phyloP scores from a whole-genome alignment of 768 basidiomycete genomes.

The Pisolithus tinctorius region DNA sequence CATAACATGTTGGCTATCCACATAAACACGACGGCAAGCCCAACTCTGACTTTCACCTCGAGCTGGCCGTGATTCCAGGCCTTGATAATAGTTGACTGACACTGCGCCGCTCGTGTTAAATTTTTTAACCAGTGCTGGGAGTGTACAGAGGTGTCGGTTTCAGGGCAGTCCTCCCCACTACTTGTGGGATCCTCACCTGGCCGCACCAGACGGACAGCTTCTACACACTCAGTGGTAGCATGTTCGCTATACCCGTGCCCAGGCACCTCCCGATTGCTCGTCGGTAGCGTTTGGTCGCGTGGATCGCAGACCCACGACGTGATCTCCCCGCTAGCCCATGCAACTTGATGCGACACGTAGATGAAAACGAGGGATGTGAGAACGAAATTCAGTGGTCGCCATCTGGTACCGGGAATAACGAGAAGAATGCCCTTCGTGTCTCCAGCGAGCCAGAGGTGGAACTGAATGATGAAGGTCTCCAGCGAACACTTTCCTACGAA shows the following conservation, averaged over 20 bases:
- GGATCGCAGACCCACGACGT: constrained; percentile 52
- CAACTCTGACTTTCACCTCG: constrained; percentile 38
- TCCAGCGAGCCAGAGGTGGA: constrained; percentile 79
- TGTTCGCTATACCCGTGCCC: not conserved
- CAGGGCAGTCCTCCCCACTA: constrained; percentile 21
- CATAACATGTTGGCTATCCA: constrained; percentile 66
- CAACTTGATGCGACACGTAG: constrained; percentile 71
- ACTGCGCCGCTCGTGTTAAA: constrained; percentile 29
- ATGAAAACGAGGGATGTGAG: constrained; percentile 74
- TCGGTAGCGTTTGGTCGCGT: constrained; percentile 19
- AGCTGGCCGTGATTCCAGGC: constrained; percentile 23
- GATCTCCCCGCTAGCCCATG: constrained; percentile 67
- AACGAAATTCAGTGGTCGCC: constrained; percentile 73
- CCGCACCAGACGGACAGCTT: constrained; percentile 7
- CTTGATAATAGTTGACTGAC: constrained; percentile 6
- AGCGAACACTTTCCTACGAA: constrained; percentile 85
- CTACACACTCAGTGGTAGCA: not conserved
- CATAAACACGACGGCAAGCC: constrained; percentile 39
- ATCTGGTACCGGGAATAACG: constrained; percentile 65
- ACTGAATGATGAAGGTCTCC: constrained; percentile 90
- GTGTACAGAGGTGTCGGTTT: constrained; percentile 32
- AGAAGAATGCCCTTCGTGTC: constrained; percentile 80
- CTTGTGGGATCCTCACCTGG: constrained; percentile 1
- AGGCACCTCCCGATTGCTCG: constrained; percentile 2
- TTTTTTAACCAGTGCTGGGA: constrained; percentile 46